A percentile compares a stretch with the other conserved stretches of the same genome.
Evolutionary conservation across 2,329 filamentous ascomycete species (phyloP).

Genomic region (Penicillium sp.): DNA sequence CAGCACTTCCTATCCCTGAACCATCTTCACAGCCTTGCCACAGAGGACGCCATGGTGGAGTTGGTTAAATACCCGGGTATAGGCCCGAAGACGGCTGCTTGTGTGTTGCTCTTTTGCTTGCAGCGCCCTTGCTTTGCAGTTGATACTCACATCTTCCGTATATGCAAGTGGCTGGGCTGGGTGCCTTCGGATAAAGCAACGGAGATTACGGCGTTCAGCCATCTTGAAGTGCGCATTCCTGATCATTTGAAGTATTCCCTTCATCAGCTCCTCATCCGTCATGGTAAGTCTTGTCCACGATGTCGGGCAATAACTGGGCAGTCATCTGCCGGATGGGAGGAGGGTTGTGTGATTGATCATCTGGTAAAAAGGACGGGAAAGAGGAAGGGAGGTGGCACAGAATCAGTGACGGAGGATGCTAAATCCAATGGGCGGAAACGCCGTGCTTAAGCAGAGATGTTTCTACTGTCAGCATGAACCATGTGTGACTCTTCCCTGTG

Average conservation of each 20-base stretch:
- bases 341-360: constrained; percentile 57
- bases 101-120: constrained; percentile 57
- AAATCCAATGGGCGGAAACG: too few species aligned
- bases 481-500: too few species aligned
- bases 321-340: constrained; percentile 54
- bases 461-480: too few species aligned
- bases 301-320: constrained; percentile 55
- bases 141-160: constrained; percentile 58
- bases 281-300: constrained; percentile 54
- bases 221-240: constrained; percentile 54
- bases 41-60: constrained; percentile 50
- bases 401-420: too few species aligned
- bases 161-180: constrained; percentile 56
- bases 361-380: constrained; percentile 50
- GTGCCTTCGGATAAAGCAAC: constrained; percentile 44
- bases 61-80: constrained; percentile 55
- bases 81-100: constrained; percentile 58
- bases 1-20: constrained; percentile 57
- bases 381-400: constrained; percentile 34
- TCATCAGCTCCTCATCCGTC: constrained; percentile 54
- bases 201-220: constrained; percentile 51
- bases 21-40: constrained; percentile 49
- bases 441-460: too few species aligned
- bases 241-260: constrained; percentile 56
- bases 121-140: constrained; percentile 57